Evolutionary conservation across 2,329 filamentous ascomycete species (phyloP), one percentile per base, ranked within the genome.

Genomic region (Fusarium sp.): DNA sequence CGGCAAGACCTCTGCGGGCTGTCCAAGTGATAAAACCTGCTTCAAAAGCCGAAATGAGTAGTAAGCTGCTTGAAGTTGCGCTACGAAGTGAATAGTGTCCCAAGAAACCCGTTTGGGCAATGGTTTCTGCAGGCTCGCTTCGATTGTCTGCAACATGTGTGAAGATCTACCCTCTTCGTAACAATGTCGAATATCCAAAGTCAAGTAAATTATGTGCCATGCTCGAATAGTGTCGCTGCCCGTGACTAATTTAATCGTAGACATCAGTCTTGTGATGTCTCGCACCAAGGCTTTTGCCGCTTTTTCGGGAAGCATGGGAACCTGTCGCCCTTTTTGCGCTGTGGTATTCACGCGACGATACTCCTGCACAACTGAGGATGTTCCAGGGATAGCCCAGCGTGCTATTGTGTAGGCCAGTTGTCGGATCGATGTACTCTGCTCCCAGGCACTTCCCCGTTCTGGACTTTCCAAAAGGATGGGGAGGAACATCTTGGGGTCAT

Each of bases 381-480:
- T 40, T 18, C 59, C 61, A 7, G 61, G 71, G 14, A 74, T 67
- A 11, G 57, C 61, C 57, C 62, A 75, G 25, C 56, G 53, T 22
- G 88, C 75, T 10, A 87, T 67, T 1, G 86, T 85, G 73, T 90
- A 91, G 3, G 85, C 87, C 24, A 90, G 69, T 48, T 81, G 81
- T 16, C 89, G 82, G 32, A 88, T 79, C 10, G 75, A 58, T 27
- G 80, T 82, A 57, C 87, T 87, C 61, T 85, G 80, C 56, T 84
- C 82, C 88, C 89, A 90, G 18, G 87, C 86, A 71, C 84, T 89
- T 45, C 83, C 83, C 30, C 84, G 83, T n/a, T 77, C 74, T 20
- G 85, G 84, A 60, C 84, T 85, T 67, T 91, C 89, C 12, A 89
- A 79, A 0, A 94, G 77, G 24, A 90, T 83, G 0, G 91, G 90